Base-by-base conservation (phyloP, 371 early-diverging fungal genomes). In the Funneliformis caledonium region DNA sequence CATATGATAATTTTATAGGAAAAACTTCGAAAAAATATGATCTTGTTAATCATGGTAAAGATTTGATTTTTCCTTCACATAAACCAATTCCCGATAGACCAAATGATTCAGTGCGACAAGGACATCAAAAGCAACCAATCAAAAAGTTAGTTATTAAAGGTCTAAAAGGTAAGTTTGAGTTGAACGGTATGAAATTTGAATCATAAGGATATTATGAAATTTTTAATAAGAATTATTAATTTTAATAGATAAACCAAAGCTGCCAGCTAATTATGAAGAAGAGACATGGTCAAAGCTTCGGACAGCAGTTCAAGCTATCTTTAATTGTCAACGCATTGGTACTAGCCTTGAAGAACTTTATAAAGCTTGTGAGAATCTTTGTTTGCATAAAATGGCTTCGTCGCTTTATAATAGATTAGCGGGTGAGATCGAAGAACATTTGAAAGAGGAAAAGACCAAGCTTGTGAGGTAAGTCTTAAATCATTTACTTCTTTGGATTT, bases 301-400 rank as follows among this genome's bases (percentile, higher is more conserved):
- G 79, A 73, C 82, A 1, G 96, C 96, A 5, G 92, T 96, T 22
- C 85, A 86, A 5, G 93, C 95, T n/a, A 94, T 96, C 43, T 92
- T 93, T 45, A 81, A 85, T n/a, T 85, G 88, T 48, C 81, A 85
- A 72, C 88, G 90, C 1, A 89, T 91, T 1, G 80, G 86, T 6
- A 93, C 94, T 73, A 93, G 94, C 47, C 85, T 94, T 9, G 96
- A 96, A 82, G 94, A 94, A 78, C 91, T 96, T 14, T 97, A 96
- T 85, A 92, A 92, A 82, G 86, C 93, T 42, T 94, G 93, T 81
- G 93, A 94, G 81, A 91, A 92, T 45, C 86, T 95, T n/a, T 96
- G 97, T 81, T 86, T 91, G 59, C 93, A 93, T 83, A 91, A 92
- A n/a, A 88, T 90, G 78, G 92, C 91, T 26, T 85, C 89, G 74